Evolutionary conservation across 495 filamentous ascomycete species (phyloP).

Genomic region (Penicillium lagena): DNA sequence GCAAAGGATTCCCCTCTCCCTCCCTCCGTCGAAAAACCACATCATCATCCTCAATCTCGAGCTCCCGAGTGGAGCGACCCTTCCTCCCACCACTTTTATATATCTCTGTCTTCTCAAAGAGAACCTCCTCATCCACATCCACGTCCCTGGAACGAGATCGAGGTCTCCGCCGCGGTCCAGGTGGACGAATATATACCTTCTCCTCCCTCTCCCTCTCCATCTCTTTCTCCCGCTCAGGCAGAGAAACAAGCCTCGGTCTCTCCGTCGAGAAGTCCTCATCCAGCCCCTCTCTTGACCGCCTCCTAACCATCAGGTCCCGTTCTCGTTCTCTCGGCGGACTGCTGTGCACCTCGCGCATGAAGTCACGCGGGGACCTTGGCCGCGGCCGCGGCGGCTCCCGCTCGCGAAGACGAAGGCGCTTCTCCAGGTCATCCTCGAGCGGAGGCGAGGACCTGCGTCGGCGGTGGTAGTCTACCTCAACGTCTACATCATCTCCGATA

Average conservation of each 20-base stretch:
- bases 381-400: slow-evolving; percentile 9
- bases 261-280: slow-evolving; percentile 9
- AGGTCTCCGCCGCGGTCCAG: slow-evolving; percentile 1
- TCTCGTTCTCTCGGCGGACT: slow-evolving; percentile 9
- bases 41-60: slow-evolving; percentile 21
- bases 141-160: slow-evolving; percentile 10
- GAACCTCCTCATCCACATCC: slow-evolving; percentile 13
- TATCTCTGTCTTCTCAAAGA: slow-evolving; percentile 5
- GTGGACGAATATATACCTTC: slow-evolving; percentile 18
- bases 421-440: slow-evolving; percentile 4
- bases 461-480: too few species aligned
- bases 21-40: slow-evolving; percentile 8
- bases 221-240: slow-evolving; percentile 16
- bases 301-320: slow-evolving; percentile 12
- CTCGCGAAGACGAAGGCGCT: slow-evolving; percentile 14
- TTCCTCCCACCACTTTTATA: slow-evolving; percentile 8
- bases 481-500: too few species aligned
- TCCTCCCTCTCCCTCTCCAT: too few species aligned
- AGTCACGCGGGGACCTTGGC: slow-evolving; percentile 12
- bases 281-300: slow-evolving; percentile 16
- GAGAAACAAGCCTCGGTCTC: slow-evolving; percentile 10
- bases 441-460: too few species aligned
- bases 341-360: slow-evolving; percentile 12
- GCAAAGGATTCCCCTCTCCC: slow-evolving; percentile 3
- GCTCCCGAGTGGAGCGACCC: slow-evolving; percentile 7